These are phyloP conservation scores for Fusarium anthophilum DNA, from an alignment of 2,329 filamentous ascomycete genomes.

Conservation along the genomic window DNA sequence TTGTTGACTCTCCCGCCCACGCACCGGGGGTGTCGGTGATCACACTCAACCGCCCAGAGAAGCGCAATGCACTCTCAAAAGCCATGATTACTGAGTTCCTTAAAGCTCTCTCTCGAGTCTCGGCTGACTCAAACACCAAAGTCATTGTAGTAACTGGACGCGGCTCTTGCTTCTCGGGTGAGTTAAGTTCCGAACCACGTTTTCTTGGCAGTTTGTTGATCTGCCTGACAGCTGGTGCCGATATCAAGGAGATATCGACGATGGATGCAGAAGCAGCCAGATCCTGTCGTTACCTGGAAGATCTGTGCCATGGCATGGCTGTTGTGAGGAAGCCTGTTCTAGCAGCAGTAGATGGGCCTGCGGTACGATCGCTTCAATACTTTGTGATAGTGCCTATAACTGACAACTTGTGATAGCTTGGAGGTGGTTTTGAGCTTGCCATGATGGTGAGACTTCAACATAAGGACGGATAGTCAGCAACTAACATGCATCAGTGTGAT, in stretches of 20 bases:
- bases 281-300: slow-evolving; percentile 45
- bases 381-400: background rate
- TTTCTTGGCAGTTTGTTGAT: background rate
- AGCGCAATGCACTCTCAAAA: slow-evolving; percentile 67
- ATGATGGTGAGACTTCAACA: slow-evolving; percentile 47
- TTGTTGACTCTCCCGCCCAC: background rate
- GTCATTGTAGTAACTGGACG: slow-evolving; percentile 52
- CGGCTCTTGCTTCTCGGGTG: slow-evolving; percentile 39
- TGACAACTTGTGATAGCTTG: slow-evolving; percentile 45
- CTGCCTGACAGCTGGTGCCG: slow-evolving; percentile 39
- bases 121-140: slow-evolving; percentile 39
- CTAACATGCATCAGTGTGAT: slow-evolving; percentile 43
- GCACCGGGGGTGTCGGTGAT: background rate
- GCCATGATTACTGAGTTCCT: slow-evolving; percentile 59
- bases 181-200: background rate
- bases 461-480: background rate
- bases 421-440: slow-evolving; percentile 57
- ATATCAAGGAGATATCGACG: slow-evolving; percentile 44
- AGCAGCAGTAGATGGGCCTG: slow-evolving; percentile 51
- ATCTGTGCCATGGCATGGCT: slow-evolving; percentile 47
- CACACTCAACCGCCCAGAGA: slow-evolving; percentile 60
- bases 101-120: slow-evolving; percentile 37
- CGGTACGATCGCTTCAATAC: background rate
- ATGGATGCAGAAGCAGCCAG: slow-evolving; percentile 41
- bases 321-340: slow-evolving; percentile 53